These are phyloP conservation scores for Falciphora oryzae DNA, from an alignment of 2,329 filamentous ascomycete genomes.

Conservation along the genomic window DNA sequence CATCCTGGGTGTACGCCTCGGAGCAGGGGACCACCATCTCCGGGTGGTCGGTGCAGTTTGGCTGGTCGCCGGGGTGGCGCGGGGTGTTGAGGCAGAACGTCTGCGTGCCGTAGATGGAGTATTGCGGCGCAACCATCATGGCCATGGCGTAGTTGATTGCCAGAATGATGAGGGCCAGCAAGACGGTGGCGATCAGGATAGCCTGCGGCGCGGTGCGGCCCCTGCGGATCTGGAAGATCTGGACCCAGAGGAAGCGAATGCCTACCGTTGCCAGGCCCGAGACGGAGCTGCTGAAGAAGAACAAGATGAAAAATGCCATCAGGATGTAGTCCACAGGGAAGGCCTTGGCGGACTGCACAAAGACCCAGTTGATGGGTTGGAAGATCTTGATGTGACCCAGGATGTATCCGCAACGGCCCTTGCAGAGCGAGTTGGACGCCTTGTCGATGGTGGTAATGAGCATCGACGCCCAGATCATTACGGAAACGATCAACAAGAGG, in stretches of 20 bases:
- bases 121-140: slow-evolving; percentile 94
- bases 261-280: slow-evolving; percentile 81
- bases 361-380: slow-evolving; percentile 88
- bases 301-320: slow-evolving; percentile 75
- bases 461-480: slow-evolving; percentile 86
- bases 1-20: slow-evolving; percentile 63
- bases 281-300: slow-evolving; percentile 86
- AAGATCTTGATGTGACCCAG: slow-evolving; percentile 83
- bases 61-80: slow-evolving; percentile 55
- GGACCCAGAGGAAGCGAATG: slow-evolving; percentile 94
- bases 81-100: slow-evolving; percentile 79
- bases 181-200: slow-evolving; percentile 80
- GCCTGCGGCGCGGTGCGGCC: slow-evolving; percentile 89
- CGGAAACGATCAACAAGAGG: slow-evolving; percentile 64
- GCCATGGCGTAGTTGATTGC: slow-evolving; percentile 90
- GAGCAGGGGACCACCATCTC: slow-evolving; percentile 77
- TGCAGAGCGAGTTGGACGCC: slow-evolving; percentile 90
- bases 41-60: slow-evolving; percentile 67
- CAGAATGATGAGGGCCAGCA: slow-evolving; percentile 83
- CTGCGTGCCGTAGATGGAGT: slow-evolving; percentile 89
- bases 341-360: slow-evolving; percentile 71
- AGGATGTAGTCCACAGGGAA: slow-evolving; percentile 93
- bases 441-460: slow-evolving; percentile 95
- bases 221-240: slow-evolving; percentile 83
- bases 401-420: slow-evolving; percentile 85